Conservation (phyloP, 768 basidiomycete genomes). For the Naganishia vaughanmartiniae region DNA sequence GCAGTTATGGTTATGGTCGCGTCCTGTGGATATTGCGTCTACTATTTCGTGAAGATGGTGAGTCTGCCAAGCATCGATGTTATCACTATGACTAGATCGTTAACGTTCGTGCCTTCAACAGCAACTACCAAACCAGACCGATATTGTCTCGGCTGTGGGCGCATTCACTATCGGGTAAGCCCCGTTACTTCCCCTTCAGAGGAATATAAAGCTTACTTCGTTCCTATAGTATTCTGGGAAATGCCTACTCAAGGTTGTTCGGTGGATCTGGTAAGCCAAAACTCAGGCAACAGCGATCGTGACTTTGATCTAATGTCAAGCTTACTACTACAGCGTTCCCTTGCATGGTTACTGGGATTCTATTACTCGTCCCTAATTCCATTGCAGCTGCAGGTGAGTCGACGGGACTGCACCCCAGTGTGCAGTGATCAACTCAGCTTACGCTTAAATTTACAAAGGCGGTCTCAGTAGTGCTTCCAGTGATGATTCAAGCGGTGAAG, state of each 20-base stretch:
- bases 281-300: background rate
- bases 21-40: conserved; percentile 38
- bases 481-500: conserved; percentile 13
- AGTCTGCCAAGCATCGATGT: background rate
- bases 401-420: background rate
- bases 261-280: conserved; percentile 34
- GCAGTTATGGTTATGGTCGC: conserved; percentile 41
- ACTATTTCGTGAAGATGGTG: conserved; percentile 35
- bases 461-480: conserved; percentile 26
- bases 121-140: conserved; percentile 35
- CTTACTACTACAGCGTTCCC: conserved; percentile 35
- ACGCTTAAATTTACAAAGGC: background rate
- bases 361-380: conserved; percentile 41
- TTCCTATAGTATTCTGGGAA: conserved; percentile 34
- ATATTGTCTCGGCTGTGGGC: conserved; percentile 40
- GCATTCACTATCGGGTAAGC: conserved; percentile 42
- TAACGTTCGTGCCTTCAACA: background rate
- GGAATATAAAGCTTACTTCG: background rate
- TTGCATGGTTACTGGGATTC: conserved; percentile 44
- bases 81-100: background rate
- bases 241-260: conserved; percentile 40
- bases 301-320: background rate
- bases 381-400: conserved; percentile 44
- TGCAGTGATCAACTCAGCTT: no score
- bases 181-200: no score